phyloP scores from a whole-genome alignment of 352 stramenopile species.

The Phytophthora colocasiae region DNA sequence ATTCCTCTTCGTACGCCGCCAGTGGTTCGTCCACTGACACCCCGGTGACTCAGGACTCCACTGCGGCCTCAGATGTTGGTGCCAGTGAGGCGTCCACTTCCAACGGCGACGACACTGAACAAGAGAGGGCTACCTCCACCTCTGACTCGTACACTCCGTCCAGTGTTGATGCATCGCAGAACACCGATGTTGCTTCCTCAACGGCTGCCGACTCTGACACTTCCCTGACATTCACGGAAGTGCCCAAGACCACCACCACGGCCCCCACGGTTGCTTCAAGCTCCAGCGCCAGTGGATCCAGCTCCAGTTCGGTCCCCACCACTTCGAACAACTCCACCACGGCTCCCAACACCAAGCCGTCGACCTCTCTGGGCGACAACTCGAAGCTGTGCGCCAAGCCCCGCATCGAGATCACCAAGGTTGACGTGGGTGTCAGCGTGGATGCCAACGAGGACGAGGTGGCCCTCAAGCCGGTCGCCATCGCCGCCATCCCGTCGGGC shows the following conservation, averaged over 20 bases:
- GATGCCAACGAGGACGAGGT: conserved; percentile 59
- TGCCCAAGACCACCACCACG: conserved; percentile 2
- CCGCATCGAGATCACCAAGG: conserved; percentile 46
- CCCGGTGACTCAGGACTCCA: conserved; percentile 12
- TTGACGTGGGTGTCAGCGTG: conserved; percentile 44
- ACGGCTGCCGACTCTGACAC: conserved; percentile 10
- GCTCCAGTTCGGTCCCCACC: neutral
- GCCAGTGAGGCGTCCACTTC: conserved; percentile 2
- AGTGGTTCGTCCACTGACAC: conserved; percentile 1
- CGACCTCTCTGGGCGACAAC: conserved; percentile 4
- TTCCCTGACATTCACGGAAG: neutral
- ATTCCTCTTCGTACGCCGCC: conserved; percentile 5
- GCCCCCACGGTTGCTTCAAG: conserved; percentile 6
- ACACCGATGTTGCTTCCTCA: conserved; percentile 12
- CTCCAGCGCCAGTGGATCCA: conserved; percentile 8
- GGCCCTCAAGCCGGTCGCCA: conserved; percentile 54
- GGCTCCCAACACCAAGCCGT: conserved; percentile 8
- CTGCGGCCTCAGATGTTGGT: neutral
- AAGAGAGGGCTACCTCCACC: conserved; percentile 27
- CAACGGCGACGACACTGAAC: neutral
- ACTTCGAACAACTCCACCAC: conserved; percentile 17
- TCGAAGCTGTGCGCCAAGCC: conserved; percentile 53
- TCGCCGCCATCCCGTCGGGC: conserved; percentile 41
- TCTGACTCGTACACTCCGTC: neutral
- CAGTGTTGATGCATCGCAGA: conserved; percentile 1